Base-by-base conservation (phyloP, 2,329 filamentous ascomycete species). In the Diaporthe sp. region DNA sequence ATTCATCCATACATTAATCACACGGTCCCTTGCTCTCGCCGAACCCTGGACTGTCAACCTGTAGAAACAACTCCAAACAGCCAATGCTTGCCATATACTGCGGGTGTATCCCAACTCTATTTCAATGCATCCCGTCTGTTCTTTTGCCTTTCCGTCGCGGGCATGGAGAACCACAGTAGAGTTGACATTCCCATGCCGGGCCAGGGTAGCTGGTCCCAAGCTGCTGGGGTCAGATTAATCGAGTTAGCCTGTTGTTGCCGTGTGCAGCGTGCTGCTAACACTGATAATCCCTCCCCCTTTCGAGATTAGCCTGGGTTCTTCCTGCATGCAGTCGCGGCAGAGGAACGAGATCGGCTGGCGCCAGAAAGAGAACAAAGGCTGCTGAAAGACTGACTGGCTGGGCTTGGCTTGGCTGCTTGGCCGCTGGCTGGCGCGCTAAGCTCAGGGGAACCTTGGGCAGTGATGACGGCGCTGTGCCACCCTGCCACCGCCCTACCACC, bases 361-460 rank as follows among this genome's bases (percentile, higher is more conserved):
- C 46, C 44, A 39, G 53, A 44, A 28, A 17, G 49, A 19, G 28
- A 49, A 70, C 57, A 53, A 62, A 58, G 62, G 31, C 44, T 22
- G 65, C 65, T 70, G 62, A 67, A 49, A 67, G 62, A 67, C 61
- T 65, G 62, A 67, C 61, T 65, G 61, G 42, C 61, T 34, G 15
- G 42, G 61, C 61, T 65, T 46, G 42, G 61, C 61, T 25, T 37
- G 62, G 62, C 62, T 22, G 31, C 46, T 65, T 65, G 60, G 60
- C 42, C 25, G 39, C 60, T 53, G 61, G 61, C 46, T 71, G 73
- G 62, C 62, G 42, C 73, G 73, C 76, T 77, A 75, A 67, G 70
- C 58, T 77, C 76, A 77, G 76, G 76, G 76, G 76, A 67, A 65
- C 73, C 62, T 67, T 60, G 61, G 58, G 37, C 46, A 60, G 60